Percentiles rank a stretch among this genome's conserved stretches.
Evolutionary conservation across 257 asterid genomes (phyloP).

Genomic region (Solanum chiquidenum): DNA sequence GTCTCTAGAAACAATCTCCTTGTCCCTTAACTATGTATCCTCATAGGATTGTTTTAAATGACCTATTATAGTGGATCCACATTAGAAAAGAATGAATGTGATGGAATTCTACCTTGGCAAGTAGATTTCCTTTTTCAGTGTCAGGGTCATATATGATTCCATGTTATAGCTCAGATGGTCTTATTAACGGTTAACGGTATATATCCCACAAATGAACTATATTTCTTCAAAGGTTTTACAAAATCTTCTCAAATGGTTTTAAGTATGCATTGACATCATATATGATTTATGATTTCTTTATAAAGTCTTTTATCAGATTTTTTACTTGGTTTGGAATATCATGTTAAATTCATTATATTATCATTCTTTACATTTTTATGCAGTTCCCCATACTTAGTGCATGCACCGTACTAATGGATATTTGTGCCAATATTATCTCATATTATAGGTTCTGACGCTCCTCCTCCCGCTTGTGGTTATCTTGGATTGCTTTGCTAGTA

Average conservation of each 20-base stretch:
- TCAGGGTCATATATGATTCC: background rate
- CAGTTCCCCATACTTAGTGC: background rate
- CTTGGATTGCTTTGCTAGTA: background rate
- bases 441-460: background rate
- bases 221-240: background rate
- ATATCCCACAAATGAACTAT: background rate
- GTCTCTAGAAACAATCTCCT: background rate
- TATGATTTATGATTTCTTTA: too few species aligned
- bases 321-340: background rate
- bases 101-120: background rate
- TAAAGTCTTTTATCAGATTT: background rate
- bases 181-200: too few species aligned
- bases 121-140: background rate
- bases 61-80: background rate
- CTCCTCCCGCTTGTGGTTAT: background rate
- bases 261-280: background rate
- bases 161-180: background rate
- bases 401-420: background rate
- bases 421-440: background rate
- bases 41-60: background rate
- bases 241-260: background rate
- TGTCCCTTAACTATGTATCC: background rate
- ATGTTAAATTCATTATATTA: background rate
- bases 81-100: background rate
- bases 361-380: background rate